A percentile compares a stretch with the other conserved stretches of the same genome.
Evolutionary conservation across 441 rosid species (phyloP).

Genomic region (Croton laevigatus): DNA sequence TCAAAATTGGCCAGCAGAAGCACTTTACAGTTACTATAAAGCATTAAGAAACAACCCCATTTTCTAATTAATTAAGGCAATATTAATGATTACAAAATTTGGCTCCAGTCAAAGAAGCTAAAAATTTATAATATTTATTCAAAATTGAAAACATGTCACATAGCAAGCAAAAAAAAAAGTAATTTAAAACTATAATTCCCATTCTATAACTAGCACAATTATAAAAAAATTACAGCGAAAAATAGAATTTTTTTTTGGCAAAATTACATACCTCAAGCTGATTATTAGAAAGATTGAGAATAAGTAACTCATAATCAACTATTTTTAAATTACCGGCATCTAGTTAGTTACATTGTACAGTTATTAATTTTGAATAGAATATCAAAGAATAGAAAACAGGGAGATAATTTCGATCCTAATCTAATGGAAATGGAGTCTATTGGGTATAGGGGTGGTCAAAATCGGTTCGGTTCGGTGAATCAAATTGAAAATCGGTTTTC

Average conservation of each 20-base stretch:
- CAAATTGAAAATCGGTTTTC: too few relatives aligned
- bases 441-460: too few relatives aligned
- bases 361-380: too few relatives aligned
- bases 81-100: background rate
- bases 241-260: background rate
- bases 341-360: too few relatives aligned
- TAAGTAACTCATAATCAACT: constrained; percentile 38
- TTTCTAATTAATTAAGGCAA: too few relatives aligned
- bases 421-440: too few relatives aligned
- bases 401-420: too few relatives aligned
- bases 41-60: background rate
- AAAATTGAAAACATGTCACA: background rate
- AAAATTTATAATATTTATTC: background rate
- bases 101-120: background rate
- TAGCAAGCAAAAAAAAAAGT: background rate
- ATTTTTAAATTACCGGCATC: too few relatives aligned
- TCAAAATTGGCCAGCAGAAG: background rate
- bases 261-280: constrained; percentile 41
- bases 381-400: too few relatives aligned
- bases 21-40: background rate
- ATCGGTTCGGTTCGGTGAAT: too few relatives aligned
- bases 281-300: constrained; percentile 49
- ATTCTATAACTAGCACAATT: background rate
- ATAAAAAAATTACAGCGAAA: background rate
- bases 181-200: background rate